phyloP scores from a whole-genome alignment of 805 yeast genomes.

The Kuraishia capsulata region DNA sequence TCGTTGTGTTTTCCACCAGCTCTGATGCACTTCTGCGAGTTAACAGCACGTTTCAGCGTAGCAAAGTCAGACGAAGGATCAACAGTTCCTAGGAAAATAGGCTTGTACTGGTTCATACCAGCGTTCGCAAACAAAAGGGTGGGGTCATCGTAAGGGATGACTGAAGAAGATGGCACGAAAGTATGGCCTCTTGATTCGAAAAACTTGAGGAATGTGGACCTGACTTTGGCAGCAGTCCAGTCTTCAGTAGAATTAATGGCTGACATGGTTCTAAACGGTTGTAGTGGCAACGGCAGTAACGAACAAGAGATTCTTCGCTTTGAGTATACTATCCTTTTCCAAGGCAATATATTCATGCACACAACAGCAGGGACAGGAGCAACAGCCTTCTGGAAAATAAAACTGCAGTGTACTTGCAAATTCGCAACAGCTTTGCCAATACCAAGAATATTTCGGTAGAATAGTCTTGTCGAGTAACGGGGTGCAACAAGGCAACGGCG shows the following conservation, averaged over 20 bases:
- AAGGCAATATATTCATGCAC: too few relatives aligned
- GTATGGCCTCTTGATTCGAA: conserved; percentile 65
- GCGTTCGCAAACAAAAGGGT: conserved; percentile 95
- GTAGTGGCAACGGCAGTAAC: background rate
- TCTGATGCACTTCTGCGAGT: conserved; percentile 97
- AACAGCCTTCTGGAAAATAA: too few relatives aligned
- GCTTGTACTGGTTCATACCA: conserved; percentile 99
- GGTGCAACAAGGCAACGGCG: too few relatives aligned
- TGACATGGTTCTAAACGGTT: background rate
- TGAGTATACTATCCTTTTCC: too few relatives aligned
- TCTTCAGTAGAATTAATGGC: background rate
- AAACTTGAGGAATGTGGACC: conserved; percentile 78
- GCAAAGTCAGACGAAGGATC: conserved; percentile 90
- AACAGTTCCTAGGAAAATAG: conserved; percentile 93
- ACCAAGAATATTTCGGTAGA: too few relatives aligned
- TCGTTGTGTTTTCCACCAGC: conserved; percentile 99
- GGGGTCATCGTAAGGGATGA: conserved; percentile 96
- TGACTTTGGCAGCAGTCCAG: conserved; percentile 46
- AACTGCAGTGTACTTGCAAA: too few relatives aligned
- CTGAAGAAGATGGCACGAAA: conserved; percentile 87
- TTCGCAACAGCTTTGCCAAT: too few relatives aligned
- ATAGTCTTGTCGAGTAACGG: too few relatives aligned
- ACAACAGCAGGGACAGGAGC: too few relatives aligned
- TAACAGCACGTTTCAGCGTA: conserved; percentile 77
- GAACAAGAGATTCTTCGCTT: too few relatives aligned